phyloP scores from a whole-genome alignment of 2,329 filamentous ascomycete species.

The Sarocladium brachiariae region DNA sequence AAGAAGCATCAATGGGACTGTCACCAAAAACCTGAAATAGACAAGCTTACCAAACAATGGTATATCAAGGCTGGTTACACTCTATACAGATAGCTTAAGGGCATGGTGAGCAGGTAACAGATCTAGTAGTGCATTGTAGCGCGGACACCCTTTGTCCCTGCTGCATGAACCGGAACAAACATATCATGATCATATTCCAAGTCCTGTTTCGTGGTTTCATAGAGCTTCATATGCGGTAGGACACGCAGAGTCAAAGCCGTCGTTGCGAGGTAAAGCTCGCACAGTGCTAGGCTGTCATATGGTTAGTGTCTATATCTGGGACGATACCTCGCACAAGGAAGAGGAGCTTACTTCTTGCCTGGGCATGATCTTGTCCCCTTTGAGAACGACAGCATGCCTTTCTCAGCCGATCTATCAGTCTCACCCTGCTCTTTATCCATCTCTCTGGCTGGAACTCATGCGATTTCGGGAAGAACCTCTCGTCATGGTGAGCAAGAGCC shows the following conservation, averaged over 20 bases:
- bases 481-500: conserved; percentile 28
- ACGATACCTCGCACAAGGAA: too few relatives aligned
- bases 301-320: too few relatives aligned
- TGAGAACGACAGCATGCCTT: conserved; percentile 30
- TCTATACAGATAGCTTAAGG: too few relatives aligned
- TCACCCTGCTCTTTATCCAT: conserved; percentile 25
- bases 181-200: conserved; percentile 23
- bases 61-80: too few relatives aligned
- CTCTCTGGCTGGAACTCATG: conserved; percentile 29
- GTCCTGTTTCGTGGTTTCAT: conserved; percentile 22
- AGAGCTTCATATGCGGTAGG: conserved; percentile 19
- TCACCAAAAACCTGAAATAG: too few relatives aligned
- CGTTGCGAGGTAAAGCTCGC: conserved; percentile 21
- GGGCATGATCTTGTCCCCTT: conserved; percentile 31
- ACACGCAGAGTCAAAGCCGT: conserved; percentile 22
- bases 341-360: conserved; percentile 20
- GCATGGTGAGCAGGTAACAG: too few relatives aligned
- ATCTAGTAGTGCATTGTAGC: background rate
- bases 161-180: conserved; percentile 19
- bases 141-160: conserved; percentile 9
- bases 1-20: too few relatives aligned
- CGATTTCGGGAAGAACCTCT: conserved; percentile 27
- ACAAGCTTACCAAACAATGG: background rate
- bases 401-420: conserved; percentile 20
- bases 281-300: conserved; percentile 22